Base-by-base conservation (phyloP, 208 protist species). In the Zelonia costaricensis region DNA sequence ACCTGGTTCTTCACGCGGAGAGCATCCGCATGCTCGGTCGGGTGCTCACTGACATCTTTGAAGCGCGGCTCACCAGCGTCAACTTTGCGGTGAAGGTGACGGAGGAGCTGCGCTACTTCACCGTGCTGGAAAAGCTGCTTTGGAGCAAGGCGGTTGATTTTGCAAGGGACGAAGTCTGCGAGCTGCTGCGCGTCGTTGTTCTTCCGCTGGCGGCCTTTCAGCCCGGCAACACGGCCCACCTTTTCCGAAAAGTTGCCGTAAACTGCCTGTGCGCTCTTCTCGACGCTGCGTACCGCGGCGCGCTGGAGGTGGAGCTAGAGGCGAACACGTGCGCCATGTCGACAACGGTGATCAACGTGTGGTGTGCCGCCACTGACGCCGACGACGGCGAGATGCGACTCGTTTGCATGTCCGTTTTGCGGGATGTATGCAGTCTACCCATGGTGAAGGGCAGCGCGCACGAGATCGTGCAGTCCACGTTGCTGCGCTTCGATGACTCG, bases 341-440 rank as follows among this genome's bases (percentile, higher is more conserved):
- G 9, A 78, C 62, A 10, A 89, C 82, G 27, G 23, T 85, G 5
- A 49, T 88, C 13, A 79, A 72, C 27, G 35, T 66, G 27, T 95
- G 89, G 86, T 83, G 75, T 42, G 76, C 69, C 54, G 89, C 86
- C 7, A 84, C 86, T 2, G 89, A 95, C 70, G 79, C 82, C 43
- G 89, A 95, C 62, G 89, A 95, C 47, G 78, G 78, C 9, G 86
- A 95, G 56, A 90, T 95, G 82, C 78, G 89, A 16, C 80, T 95
- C 0, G 47, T 88, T n/a, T 95, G 86, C 63, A 76, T 91, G 73
- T 75, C 76, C 16, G 65, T 63, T 38, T 64, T 84, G 28, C 39
- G 68, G 8, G 74, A 86, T 35, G 62, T 95, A 0, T 85, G 62
- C 27, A 53, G 40, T 20, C 46, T 91, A 5, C 86, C 84, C 9